Evolutionary conservation across 495 filamentous ascomycete genomes (phyloP), one percentile per base, ranked within the genome.

Genomic region (Xylaria sp.): DNA sequence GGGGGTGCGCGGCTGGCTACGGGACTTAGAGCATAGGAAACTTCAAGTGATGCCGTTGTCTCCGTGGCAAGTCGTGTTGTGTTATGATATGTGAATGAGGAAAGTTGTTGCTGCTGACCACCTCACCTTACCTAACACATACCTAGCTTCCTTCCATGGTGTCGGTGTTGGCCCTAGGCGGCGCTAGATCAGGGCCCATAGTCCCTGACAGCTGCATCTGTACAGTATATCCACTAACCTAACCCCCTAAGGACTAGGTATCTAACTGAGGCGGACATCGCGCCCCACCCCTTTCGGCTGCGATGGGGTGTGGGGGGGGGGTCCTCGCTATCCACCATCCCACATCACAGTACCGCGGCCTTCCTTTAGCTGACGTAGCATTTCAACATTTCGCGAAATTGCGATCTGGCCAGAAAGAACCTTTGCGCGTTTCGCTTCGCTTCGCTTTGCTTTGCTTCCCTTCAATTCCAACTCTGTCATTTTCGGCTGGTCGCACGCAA

Each of bases 381-480:
- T n/a, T 37, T 37, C 8, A 50, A 65, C 68, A 76, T 73, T 50
- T 69, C 65, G 29, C 12, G 24, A 57, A 70, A 52, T 72, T 74
- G 74, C 72, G 67, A 71, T 67, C 71, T 78, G 71, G 19, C 71
- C 48, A 64, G 69, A 66, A 61, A 14, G 17, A 4, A 24, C n/a
- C 19, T 31, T 31, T 29, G 29, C 66, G 21, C 37, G 19, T 33
- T 67, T 68, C 35, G 1, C 58, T 33, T 71, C 3, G 52, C 29
- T 35, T 61, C n/a, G n/a, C n/a, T n/a, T n/a, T n/a, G n/a, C n/a
- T n/a, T n/a, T n/a, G 19, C 29, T 67, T 68, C 35, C 0, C 58
- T 33, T 71, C 3, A 40, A 19, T 35, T 61, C 17, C 40, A 15
- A 40, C 41, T 68, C 12, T 59, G 53, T 37, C 33, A 11, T n/a